phyloP scores from a whole-genome alignment of 306 rosid genomes.

The Pyrus betulifolia region DNA sequence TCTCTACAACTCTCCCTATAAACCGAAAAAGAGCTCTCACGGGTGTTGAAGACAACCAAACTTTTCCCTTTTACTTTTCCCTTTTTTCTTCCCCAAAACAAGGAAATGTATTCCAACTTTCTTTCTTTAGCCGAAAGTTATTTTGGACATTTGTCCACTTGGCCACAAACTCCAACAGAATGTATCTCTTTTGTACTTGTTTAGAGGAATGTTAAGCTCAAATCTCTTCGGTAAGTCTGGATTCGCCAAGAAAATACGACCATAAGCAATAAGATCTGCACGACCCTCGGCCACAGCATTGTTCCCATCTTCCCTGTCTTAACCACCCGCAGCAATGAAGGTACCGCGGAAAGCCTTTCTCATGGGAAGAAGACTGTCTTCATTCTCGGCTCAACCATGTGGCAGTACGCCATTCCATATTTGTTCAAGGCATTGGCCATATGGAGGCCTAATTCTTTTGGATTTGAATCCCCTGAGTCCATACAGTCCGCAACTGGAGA shows the following conservation, averaged over 20 bases:
- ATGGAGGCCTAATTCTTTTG: constrained; percentile 43
- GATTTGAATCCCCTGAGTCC: constrained; percentile 59
- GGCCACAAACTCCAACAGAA: neutral
- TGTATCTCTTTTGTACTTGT: constrained; percentile 5
- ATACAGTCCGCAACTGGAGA: constrained; percentile 56
- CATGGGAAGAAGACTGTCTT: constrained; percentile 36
- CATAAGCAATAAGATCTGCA: constrained; percentile 44
- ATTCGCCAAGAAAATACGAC: constrained; percentile 48
- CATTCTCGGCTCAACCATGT: constrained; percentile 65
- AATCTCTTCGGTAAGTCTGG: constrained; percentile 51
- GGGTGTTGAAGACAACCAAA: too few species aligned
- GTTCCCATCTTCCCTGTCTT: constrained; percentile 40
- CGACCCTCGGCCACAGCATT: neutral
- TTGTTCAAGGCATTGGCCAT: constrained; percentile 37
- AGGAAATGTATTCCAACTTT: too few species aligned
- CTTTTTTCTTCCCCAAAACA: too few species aligned
- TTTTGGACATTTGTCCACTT: too few species aligned
- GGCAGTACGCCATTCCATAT: constrained; percentile 44
- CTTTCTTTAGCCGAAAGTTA: too few species aligned
- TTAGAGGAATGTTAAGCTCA: constrained; percentile 29
- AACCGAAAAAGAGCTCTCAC: too few species aligned
- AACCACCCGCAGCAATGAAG: constrained; percentile 55
- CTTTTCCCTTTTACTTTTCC: too few species aligned
- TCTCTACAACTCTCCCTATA: too few species aligned
- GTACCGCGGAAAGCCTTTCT: constrained; percentile 45